These are phyloP conservation scores for Starmerella khaoyaiensis DNA, from an alignment of 805 yeast species.

Conservation along the genomic window DNA sequence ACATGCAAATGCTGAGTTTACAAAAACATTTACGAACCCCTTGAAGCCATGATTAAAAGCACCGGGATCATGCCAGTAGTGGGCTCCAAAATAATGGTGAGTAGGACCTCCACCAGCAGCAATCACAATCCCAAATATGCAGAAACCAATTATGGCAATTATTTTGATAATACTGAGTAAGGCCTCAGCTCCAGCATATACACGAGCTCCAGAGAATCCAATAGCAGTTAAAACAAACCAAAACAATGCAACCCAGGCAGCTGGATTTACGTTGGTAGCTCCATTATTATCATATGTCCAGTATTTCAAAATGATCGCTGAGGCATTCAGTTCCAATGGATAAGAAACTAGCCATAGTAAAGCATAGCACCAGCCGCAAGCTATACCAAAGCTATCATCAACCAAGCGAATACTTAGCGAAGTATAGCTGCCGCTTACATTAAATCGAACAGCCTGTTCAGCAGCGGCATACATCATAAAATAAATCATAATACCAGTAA, in stretches of 20 bases:
- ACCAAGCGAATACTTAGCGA: constrained; percentile 44
- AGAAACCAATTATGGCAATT: constrained; percentile 43
- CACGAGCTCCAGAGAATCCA: constrained; percentile 40
- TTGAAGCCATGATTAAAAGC: constrained; percentile 48
- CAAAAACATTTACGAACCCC: constrained; percentile 51
- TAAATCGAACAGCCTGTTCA: constrained; percentile 53
- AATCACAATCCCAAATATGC: constrained; percentile 42
- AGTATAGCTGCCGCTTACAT: constrained; percentile 46
- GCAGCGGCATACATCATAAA: constrained; percentile 51
- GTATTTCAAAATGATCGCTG: constrained; percentile 40
- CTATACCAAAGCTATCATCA: constrained; percentile 52
- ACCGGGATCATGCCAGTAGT: constrained; percentile 53
- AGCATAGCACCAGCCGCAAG: constrained; percentile 55
- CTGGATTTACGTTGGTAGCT: constrained; percentile 42
- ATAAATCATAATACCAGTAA: constrained; percentile 44
- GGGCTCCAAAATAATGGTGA: constrained; percentile 41
- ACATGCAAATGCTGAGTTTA: constrained; percentile 56
- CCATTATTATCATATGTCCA: constrained; percentile 46
- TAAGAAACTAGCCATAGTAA: constrained; percentile 46
- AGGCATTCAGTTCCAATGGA: constrained; percentile 52
- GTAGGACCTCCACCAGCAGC: constrained; percentile 51
- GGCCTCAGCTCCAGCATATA: constrained; percentile 52
- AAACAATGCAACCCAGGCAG: constrained; percentile 42
- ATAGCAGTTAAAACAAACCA: constrained; percentile 36
- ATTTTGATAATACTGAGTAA: constrained; percentile 42